Evolutionary conservation across 163 green algal genomes (phyloP).

Genomic region (Prototheca cutis): DNA sequence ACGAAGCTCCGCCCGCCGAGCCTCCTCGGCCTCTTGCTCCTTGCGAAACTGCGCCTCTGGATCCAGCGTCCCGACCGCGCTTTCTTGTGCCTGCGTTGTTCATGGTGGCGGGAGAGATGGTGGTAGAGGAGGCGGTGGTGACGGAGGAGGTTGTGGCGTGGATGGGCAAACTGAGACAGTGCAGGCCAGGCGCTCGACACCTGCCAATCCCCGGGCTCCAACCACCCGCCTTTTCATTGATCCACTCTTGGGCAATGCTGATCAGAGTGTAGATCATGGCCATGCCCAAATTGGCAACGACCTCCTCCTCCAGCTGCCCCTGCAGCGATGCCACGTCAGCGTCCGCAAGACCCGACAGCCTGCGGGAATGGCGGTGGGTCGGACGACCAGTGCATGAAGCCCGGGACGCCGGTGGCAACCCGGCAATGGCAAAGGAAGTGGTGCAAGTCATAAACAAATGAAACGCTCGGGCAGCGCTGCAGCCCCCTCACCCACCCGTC

Average conservation of each 20-base stretch:
- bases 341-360: slow-evolving; percentile 56
- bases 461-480: no score
- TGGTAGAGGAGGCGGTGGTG: neutral
- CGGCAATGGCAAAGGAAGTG: no score
- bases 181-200: neutral
- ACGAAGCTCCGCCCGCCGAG: slow-evolving; percentile 49
- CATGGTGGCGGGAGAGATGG: no score
- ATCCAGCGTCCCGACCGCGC: neutral
- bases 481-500: no score
- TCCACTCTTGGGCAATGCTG: slow-evolving; percentile 75
- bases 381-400: slow-evolving; percentile 4
- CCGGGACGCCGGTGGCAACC: no score
- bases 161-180: neutral
- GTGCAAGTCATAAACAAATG: no score
- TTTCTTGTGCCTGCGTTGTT: neutral
- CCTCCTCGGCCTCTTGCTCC: slow-evolving; percentile 54
- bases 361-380: slow-evolving; percentile 20
- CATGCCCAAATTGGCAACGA: slow-evolving; percentile 80
- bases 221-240: slow-evolving; percentile 35
- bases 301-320: slow-evolving; percentile 37
- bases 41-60: neutral
- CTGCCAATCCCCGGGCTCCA: neutral
- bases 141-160: neutral
- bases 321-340: slow-evolving; percentile 48
- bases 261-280: slow-evolving; percentile 86